Base-by-base conservation (phyloP, 352 stramenopile species). In the Bremia lactucae region DNA sequence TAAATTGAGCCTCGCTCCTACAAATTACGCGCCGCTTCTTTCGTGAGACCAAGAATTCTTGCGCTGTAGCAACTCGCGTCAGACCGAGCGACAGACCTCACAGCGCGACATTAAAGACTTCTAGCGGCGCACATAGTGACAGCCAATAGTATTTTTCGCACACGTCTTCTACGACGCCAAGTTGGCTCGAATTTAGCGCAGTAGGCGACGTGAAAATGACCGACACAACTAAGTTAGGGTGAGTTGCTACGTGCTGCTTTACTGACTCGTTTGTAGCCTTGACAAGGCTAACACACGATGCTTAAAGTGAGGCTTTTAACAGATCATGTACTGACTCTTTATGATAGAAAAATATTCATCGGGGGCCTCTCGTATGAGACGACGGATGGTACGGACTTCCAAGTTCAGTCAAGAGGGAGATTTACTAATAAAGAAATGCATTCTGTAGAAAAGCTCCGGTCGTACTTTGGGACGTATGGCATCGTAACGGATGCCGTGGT, bases 311-410 rank as follows among this genome's bases (percentile, higher is more conserved):
- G 40, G 21, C 6, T 22, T 45, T 28, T 28, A 64, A 23, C 56
- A 33, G n/a, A n/a, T n/a, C n/a, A n/a, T n/a, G n/a, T n/a, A n/a
- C n/a, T n/a, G n/a, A n/a, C n/a, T n/a, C n/a, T n/a, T n/a, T n/a
- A n/a, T n/a, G n/a, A n/a, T 55, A 94, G 81, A 31, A 94, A 94
- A 84, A 94, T 94, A 59, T 94, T 94, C 65, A 94, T 94, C 42
- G 81, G 81, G 16, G 81, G 81, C 8, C 76, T 94, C 45, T 94
- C 81, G 25, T 94, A 94, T 50, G 81, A 94, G 60, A 94, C 81
- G 20, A 94, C 81, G 31, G 81, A 94, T 53, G 81, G 81, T 94
- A 43, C 41, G 66, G 4, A 33, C 5, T 1, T 3, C 1, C 24
- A 33, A 33, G 11, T 10, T 16, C 15, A 1, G 1, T 16, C 28